Evolutionary conservation across 192 early-diverging fungal species (phyloP), one percentile per base, ranked within the genome.

Genomic region (Entophlyctis helioformis): DNA sequence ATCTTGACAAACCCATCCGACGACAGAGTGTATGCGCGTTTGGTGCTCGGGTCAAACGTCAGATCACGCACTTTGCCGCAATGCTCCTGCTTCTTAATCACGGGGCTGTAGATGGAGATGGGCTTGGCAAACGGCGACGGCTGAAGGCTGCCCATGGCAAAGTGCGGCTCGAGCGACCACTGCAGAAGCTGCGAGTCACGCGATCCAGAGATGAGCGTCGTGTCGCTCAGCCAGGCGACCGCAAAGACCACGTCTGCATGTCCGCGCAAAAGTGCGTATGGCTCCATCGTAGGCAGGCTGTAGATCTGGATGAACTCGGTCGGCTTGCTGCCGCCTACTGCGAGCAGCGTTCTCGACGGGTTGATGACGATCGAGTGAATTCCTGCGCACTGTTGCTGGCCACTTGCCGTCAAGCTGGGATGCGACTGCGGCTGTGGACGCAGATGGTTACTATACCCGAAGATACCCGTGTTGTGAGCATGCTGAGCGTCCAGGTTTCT

Each of bases 221-320:
- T 56, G 44, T 85, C 78, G 18, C 60, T 51, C 2, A 75, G n/a
- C 72, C 77, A 85, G 1, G 50, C 56, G 32, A 85, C 40, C 0
- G 75, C 58, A 52, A 85, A 85, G 2, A 82, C 79, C 38, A 83
- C 62, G 46, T 84, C 83, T 23, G 47, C 42, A 47, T 85, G 83
- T 18, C 74, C 76, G 25, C 59, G 63, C 42, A 84, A 66, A 11
- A 83, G 36, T 0, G 65, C 74, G 18, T 73, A 46, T 15, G 73
- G 68, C 23, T 64, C 61, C 41, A 82, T 66, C n/a, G 54, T 50
- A 12, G 83, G 83, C 8, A 85, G 50, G 3, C 50, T 37, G 36
- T 79, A 84, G 24, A 85, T 54, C 25, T 71, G 56, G 35, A 80
- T 81, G 16, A 57, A 56, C 39, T 80, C 78, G 35, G 61, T 52